These are phyloP conservation scores for Mortierella sp. DNA, from an alignment of 371 early-diverging fungal genomes.

Conservation along the genomic window DNA sequence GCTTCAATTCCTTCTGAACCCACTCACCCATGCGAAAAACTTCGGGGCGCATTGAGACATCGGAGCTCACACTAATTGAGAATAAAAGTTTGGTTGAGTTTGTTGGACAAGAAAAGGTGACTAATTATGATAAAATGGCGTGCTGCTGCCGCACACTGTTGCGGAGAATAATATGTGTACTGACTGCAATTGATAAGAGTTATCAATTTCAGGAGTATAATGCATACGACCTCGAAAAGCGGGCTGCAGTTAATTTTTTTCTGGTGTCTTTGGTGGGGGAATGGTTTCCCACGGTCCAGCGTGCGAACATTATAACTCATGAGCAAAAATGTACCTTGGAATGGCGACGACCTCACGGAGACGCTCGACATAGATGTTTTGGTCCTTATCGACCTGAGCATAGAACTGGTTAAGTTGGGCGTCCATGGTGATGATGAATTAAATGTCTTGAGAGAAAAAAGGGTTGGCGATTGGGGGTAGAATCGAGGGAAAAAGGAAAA, in stretches of 20 bases:
- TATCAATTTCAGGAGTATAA: neutral
- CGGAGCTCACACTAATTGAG: constrained; percentile 81
- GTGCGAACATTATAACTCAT: neutral
- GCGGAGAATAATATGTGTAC: neutral
- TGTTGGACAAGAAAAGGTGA: neutral
- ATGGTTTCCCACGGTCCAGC: constrained; percentile 15
- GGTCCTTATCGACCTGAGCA: constrained; percentile 84
- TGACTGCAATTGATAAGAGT: neutral
- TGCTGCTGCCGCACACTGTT: neutral
- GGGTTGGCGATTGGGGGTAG: too few relatives aligned
- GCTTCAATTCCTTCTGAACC: constrained; percentile 80
- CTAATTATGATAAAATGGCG: neutral
- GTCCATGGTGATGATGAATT: constrained; percentile 33
- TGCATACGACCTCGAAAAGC: neutral
- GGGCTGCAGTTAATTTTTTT: neutral
- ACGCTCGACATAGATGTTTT: constrained; percentile 83
- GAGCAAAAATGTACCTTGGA: constrained; percentile 70
- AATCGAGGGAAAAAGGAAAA: neutral
- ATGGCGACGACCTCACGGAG: constrained; percentile 95
- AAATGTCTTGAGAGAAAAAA: constrained; percentile 1
- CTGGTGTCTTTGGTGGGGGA: neutral
- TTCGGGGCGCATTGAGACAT: constrained; percentile 81
- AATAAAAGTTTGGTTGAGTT: neutral
- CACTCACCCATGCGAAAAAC: constrained; percentile 94
- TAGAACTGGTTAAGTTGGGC: constrained; percentile 65